Percentiles rank a stretch among this genome's conserved stretches.
Conservation (phyloP, 2,329 filamentous ascomycete species). For the Alternaria angustiovoidea region DNA sequence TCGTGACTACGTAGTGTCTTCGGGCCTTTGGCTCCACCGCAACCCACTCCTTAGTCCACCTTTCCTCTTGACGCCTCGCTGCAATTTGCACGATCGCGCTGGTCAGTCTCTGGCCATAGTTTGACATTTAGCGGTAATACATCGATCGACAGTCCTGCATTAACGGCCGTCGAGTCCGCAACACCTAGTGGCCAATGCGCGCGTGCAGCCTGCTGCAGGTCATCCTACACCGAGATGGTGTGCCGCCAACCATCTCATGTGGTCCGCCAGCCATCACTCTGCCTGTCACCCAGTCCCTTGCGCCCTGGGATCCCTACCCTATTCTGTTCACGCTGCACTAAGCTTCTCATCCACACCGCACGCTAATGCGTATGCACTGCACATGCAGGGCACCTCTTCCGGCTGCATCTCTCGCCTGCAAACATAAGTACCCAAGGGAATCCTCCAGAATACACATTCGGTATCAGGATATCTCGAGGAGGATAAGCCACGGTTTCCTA, state of each 20-base stretch:
- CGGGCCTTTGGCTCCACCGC: conserved; percentile 18
- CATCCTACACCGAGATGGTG: conserved; percentile 35
- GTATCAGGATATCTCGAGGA: conserved; percentile 33
- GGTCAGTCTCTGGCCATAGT: conserved; percentile 23
- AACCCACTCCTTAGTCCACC: background rate
- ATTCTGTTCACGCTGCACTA: conserved; percentile 43
- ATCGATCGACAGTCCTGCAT: conserved; percentile 47
- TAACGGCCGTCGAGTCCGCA: conserved; percentile 37
- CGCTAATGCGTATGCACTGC: conserved; percentile 43
- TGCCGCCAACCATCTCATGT: conserved; percentile 32
- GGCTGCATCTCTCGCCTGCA: conserved; percentile 18
- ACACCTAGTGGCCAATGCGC: conserved; percentile 37
- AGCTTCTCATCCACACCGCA: conserved; percentile 47
- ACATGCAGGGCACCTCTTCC: conserved; percentile 29
- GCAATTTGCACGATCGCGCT: conserved; percentile 27
- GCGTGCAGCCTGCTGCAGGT: conserved; percentile 41
- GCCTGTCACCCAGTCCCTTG: conserved; percentile 43
- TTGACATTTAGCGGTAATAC: conserved; percentile 22
- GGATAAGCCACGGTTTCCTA: conserved; percentile 25
- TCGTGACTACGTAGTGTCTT: conserved; percentile 12
- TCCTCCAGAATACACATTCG: conserved; percentile 29
- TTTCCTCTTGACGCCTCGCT: conserved; percentile 13
- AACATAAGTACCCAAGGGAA: conserved; percentile 42
- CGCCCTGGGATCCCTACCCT: conserved; percentile 40
- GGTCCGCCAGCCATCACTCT: conserved; percentile 38